Conservation (phyloP, 2,329 filamentous ascomycete species). For the Fusarium staphyleae region DNA sequence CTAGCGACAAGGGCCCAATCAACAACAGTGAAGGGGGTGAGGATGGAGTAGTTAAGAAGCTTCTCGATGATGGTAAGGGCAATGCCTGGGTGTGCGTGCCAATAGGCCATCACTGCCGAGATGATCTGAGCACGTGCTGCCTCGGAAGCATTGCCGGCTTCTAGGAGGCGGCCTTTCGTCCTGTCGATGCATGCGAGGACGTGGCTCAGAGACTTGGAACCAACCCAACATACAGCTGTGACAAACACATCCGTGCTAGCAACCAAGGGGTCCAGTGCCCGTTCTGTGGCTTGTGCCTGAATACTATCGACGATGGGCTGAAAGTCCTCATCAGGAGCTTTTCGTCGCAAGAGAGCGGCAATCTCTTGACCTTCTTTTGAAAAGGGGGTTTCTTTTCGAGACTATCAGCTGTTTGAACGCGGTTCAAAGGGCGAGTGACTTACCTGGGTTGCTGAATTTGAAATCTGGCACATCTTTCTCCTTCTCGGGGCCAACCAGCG, state of each 20-base stretch:
- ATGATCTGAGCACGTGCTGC: constrained; percentile 87
- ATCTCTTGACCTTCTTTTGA: constrained; percentile 84
- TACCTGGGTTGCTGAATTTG: constrained; percentile 82
- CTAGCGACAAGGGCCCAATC: constrained; percentile 82
- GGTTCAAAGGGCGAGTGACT: constrained; percentile 43
- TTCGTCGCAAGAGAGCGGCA: constrained; percentile 78
- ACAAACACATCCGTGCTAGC: constrained; percentile 93
- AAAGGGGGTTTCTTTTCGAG: constrained; percentile 73
- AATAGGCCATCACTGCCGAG: constrained; percentile 88
- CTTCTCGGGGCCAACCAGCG: constrained; percentile 82
- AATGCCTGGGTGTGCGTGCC: constrained; percentile 89
- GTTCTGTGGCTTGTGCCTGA: constrained; percentile 76
- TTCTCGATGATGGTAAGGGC: constrained; percentile 95
- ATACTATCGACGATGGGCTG: constrained; percentile 81
- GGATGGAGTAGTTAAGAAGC: constrained; percentile 94
- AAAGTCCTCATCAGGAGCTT: constrained; percentile 86
- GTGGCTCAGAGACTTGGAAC: constrained; percentile 94
- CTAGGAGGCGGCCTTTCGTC: constrained; percentile 85
- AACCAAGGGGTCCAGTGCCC: constrained; percentile 78
- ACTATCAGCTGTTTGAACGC: neutral
- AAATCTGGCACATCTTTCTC: constrained; percentile 97
- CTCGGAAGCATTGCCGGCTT: constrained; percentile 77
- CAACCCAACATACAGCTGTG: constrained; percentile 90
- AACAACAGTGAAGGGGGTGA: constrained; percentile 83
- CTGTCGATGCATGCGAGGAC: constrained; percentile 95